Conservation (phyloP, 2,329 filamentous ascomycete genomes). For the Pseudohalonectria lignicola region DNA sequence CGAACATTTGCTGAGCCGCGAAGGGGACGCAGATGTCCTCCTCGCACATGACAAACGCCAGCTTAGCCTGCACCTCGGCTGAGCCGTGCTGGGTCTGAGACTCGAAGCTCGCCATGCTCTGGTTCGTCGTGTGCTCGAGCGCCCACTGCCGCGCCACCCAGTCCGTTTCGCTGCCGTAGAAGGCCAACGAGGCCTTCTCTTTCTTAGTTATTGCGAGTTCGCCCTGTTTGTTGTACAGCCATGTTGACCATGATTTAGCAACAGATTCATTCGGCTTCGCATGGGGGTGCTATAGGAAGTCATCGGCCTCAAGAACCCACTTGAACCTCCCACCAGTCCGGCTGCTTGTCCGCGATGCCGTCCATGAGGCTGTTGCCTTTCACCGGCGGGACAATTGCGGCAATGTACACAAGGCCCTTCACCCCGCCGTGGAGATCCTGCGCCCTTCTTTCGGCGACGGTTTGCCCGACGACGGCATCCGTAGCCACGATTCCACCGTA, state of each 20-base stretch:
- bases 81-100: not conserved
- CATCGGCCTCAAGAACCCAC: no score
- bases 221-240: not conserved
- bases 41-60: constrained; percentile 1
- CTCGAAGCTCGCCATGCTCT: constrained; percentile 1
- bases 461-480: constrained; percentile 13
- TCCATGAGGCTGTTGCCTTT: not conserved
- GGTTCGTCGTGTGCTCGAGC: not conserved
- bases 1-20: not conserved
- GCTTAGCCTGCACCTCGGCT: not conserved
- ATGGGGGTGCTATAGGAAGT: no score
- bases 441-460: constrained; percentile 12
- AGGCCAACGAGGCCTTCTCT: no score
- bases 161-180: no score
- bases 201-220: no score
- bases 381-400: constrained; percentile 13
- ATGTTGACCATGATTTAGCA: no score
- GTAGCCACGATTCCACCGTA: constrained; percentile 19
- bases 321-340: not conserved
- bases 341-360: not conserved
- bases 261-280: no score
- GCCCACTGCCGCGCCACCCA: no score
- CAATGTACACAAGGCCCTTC: constrained; percentile 15
- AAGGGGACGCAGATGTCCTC: not conserved
- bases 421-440: constrained; percentile 16